Base-by-base conservation (phyloP, 2,329 filamentous ascomycete species). In the Mollisia scopiformis region DNA sequence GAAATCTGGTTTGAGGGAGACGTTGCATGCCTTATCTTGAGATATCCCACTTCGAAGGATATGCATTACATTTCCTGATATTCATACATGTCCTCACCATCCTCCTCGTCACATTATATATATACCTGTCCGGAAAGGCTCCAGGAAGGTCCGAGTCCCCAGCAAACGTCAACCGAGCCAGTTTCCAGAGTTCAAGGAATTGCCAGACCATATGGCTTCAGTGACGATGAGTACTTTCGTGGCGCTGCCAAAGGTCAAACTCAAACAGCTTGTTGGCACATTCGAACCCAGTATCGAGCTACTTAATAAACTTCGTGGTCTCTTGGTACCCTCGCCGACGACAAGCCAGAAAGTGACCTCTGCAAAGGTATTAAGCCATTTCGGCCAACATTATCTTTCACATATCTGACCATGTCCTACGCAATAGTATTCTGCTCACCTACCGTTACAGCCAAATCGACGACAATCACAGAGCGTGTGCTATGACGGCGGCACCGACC, bases 221-320 rank as follows among this genome's bases (percentile, higher is more conserved):
- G 27, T 10, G 30, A 59, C 41, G 30, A 59, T 59, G 23, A 37
- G 21, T 49, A 55, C 21, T 6, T 55, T 27, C 31, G 51, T 49
- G 43, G 37, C 10, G 14, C 13, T 19, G 50, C 23, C n/a, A 33
- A 10, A 28, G 51, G 41, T 11, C 54, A 59, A 30, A 41, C 57
- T 13, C 31, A 25, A 30, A 43, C 51, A 39, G 43, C 57, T 16
- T 30, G 52, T 50, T 55, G 57, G 57, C 23, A 39, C 23, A 7
- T 30, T 49, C 41, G 43, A 59, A 50, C 51, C 41, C 23, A 55
- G 41, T 31, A 30, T 25, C 31, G 50, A 47, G 6, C 25, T 59
- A 10, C 31, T 55, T 28, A 25, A 41, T 13, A 41, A 23, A 11
- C 37, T 55, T 27, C 41, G 51, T 0, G 31, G 50, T 19, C 30